Conservation (phyloP, 345 rosid genomes). For the Eutrema japonicum region DNA sequence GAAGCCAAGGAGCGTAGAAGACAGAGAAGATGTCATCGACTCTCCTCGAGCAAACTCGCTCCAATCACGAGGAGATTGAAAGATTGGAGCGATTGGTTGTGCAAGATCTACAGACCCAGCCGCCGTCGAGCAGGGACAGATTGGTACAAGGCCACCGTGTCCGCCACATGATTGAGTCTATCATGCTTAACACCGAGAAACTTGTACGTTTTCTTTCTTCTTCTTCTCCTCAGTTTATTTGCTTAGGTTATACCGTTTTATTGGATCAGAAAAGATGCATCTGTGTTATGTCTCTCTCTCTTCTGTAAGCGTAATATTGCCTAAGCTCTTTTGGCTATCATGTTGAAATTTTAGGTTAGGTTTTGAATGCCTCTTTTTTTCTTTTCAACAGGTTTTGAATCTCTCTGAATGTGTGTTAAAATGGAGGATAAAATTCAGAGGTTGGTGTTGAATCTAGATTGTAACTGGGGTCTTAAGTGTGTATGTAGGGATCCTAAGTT, state of each 20-base stretch:
- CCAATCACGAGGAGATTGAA: constrained; percentile 90
- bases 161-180: constrained; percentile 73
- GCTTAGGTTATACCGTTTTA: not conserved
- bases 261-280: not conserved
- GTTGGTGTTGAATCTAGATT: constrained; percentile 3
- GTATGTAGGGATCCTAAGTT: constrained; percentile 6
- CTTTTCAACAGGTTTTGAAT: not conserved
- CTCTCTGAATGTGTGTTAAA: not conserved
- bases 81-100: constrained; percentile 81
- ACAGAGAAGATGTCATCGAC: constrained; percentile 77
- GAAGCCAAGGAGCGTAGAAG: not conserved
- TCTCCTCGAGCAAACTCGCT: constrained; percentile 82
- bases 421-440: not conserved
- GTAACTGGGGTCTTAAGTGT: not conserved
- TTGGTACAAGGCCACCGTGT: constrained; percentile 92
- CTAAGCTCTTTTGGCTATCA: not conserved
- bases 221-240: not conserved
- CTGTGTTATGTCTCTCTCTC: not conserved
- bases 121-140: constrained; percentile 67
- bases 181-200: constrained; percentile 62
- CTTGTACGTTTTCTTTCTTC: constrained; percentile 52
- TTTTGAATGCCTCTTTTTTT: not conserved
- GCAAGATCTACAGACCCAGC: constrained; percentile 87
- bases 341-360: not conserved
- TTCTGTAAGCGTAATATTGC: not conserved